Base-by-base conservation (phyloP, 1,284 basidiomycete species). In the Microbotryum scabiosae region DNA sequence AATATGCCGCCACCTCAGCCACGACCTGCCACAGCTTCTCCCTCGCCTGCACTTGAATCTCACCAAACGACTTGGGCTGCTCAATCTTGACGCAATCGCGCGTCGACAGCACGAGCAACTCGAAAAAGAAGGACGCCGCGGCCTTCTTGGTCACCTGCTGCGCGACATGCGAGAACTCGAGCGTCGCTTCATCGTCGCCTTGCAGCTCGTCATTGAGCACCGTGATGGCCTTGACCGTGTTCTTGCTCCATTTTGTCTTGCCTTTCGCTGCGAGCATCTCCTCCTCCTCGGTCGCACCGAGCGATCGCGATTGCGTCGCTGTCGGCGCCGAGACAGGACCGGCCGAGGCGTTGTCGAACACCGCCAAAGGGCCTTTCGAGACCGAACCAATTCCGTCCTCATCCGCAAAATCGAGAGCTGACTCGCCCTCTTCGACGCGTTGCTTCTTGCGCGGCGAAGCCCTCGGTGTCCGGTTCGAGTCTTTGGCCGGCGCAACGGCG, bases 121-220 rank as follows among this genome's bases (percentile, higher is more conserved):
- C 94, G 73, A 97, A 98, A 81, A 98, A 98, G 81, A 98, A 97
- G 2, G 89, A 85, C 0, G 92, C 84, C 0, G 93, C 91, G 4
- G 92, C 94, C 51, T 90, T 84, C 56, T 90, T 85, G 9, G 88
- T 87, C 9, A 90, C 89, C 84, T 92, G 67, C 69, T 84, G 79
- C 2, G 87, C 81, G 77, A 87, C 82, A 70, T 82, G 78, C 56
- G 82, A 80, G 77, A 92, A 93, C 70, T 83, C 85, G 68, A 90
- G 75, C 6, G 78, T 76, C 74, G 83, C 85, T 47, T 83, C 81
- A 49, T 78, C 78, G 16, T 75, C 75, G 63, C 71, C 23, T 69
- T 69, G 48, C 50, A 96, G 75, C 72, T 92, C 88, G 66, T 81
- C 81, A 57, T 89, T 82, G 62, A 97, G 79, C 62, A 97, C 78